phyloP scores from a whole-genome alignment of 805 yeast genomes.

The Komagataella populi region DNA sequence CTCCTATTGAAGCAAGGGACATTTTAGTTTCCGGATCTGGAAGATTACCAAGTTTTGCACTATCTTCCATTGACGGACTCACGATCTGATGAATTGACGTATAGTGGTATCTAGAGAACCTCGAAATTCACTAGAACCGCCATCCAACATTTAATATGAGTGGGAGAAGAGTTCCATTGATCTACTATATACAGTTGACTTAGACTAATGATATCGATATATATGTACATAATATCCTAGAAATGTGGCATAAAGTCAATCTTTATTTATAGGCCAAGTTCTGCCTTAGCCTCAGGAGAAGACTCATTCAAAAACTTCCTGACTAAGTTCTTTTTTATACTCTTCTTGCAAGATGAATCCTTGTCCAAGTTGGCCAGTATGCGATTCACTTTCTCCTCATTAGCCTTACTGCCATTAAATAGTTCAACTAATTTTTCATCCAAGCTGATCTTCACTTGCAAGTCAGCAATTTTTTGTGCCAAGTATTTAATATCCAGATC shows the following conservation, averaged over 20 bases:
- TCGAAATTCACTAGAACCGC: not conserved
- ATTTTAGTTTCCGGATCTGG: not conserved
- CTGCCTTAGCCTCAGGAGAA: conserved; percentile 8
- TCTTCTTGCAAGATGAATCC: conserved; percentile 9
- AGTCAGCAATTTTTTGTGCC: conserved; percentile 18
- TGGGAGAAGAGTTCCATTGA: not conserved
- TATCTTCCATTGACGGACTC: not conserved
- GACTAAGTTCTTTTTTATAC: conserved; percentile 54
- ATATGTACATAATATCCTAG: not conserved
- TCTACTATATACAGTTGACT: not conserved
- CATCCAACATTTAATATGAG: not conserved
- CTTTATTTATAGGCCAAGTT: not conserved
- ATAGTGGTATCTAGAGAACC: not conserved
- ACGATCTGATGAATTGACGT: not conserved
- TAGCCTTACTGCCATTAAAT: conserved; percentile 10
- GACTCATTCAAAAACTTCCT: conserved; percentile 35
- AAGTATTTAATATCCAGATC: conserved; percentile 22
- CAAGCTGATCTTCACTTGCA: conserved; percentile 17
- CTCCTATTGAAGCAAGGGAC: not conserved
- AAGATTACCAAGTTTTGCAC: not conserved
- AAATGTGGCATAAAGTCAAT: not conserved
- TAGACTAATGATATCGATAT: not conserved
- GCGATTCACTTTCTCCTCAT: conserved; percentile 14
- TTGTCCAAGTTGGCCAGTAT: conserved; percentile 17
- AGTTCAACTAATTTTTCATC: conserved; percentile 13